Conservation (phyloP, 2,329 filamentous ascomycete genomes). For the Dichotomopilus funicola region DNA sequence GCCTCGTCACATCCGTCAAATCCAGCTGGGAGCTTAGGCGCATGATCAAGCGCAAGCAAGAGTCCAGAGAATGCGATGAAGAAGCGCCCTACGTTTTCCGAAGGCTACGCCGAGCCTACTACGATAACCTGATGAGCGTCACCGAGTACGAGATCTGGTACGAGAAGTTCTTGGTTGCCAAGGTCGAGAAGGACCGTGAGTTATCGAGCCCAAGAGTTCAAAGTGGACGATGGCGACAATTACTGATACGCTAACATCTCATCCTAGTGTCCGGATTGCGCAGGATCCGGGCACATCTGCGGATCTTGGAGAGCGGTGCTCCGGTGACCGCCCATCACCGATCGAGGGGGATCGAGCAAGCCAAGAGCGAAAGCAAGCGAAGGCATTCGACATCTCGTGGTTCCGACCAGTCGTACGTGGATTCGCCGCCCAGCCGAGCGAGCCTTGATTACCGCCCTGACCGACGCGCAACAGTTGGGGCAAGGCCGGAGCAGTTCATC, state of each 20-base stretch:
- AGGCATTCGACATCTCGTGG: constrained; percentile 12
- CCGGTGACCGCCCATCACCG: constrained; percentile 8
- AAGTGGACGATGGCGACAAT: background rate
- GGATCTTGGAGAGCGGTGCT: constrained; percentile 16
- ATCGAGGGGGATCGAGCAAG: constrained; percentile 10
- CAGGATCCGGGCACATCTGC: constrained; percentile 17
- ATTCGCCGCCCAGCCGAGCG: constrained; percentile 3
- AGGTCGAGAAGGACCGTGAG: constrained; percentile 26
- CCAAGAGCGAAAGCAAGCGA: background rate
- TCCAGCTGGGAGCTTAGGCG: constrained; percentile 27
- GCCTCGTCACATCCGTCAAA: constrained; percentile 27
- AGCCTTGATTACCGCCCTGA: constrained; percentile 15
- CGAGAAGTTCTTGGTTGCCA: constrained; percentile 25
- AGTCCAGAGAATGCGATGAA: constrained; percentile 20
- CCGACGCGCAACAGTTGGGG: constrained; percentile 5
- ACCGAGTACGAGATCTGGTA: constrained; percentile 26
- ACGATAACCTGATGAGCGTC: constrained; percentile 22
- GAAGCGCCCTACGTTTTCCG: constrained; percentile 20
- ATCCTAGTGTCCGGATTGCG: constrained; percentile 13
- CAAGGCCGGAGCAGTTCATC: constrained; percentile 14
- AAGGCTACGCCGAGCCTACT: constrained; percentile 18
- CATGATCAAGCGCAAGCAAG: constrained; percentile 26
- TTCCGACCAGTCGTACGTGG: background rate
- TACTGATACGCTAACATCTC: background rate
- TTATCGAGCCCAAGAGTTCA: background rate